Evolutionary conservation across 257 asterid species (phyloP).

Genomic region (Craterostigma plantagineum): DNA sequence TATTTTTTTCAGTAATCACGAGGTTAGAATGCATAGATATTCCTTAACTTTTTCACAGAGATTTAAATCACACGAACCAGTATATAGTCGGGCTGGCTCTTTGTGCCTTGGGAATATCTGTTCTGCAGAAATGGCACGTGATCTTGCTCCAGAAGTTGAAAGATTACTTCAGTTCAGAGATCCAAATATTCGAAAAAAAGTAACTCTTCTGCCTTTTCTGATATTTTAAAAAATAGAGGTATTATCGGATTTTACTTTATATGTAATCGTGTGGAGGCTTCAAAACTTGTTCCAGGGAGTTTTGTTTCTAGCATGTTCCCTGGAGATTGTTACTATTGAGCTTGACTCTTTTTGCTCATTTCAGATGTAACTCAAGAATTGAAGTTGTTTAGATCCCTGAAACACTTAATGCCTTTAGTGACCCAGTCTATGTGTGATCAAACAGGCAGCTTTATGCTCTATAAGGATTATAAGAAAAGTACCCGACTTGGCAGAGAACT

Average conservation of each 20-base stretch:
- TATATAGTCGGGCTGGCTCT: slow-evolving; percentile 98
- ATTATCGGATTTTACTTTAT: no score
- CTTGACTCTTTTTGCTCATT: no score
- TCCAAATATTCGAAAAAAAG: slow-evolving; percentile 96
- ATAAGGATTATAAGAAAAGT: slow-evolving; percentile 91
- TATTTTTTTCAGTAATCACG: no score
- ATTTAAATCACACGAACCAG: slow-evolving; percentile 88
- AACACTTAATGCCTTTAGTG: no score
- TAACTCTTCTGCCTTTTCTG: slow-evolving; percentile 16
- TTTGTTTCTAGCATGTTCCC: no score
- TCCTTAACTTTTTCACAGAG: slow-evolving; percentile 62
- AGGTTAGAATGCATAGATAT: neutral
- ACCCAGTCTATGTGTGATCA: neutral
- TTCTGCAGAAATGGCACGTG: slow-evolving; percentile 99
- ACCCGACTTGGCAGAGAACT: slow-evolving; percentile 93
- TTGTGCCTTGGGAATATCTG: slow-evolving; percentile 94
- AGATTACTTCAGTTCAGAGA: slow-evolving; percentile 85
- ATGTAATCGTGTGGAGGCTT: no score
- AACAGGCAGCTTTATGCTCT: slow-evolving; percentile 90
- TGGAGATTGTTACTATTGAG: no score
- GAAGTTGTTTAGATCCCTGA: no score
- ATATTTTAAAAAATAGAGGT: neutral
- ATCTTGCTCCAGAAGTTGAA: slow-evolving; percentile 98
- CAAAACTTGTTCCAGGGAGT: no score
- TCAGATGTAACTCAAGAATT: no score